A percentile compares a stretch with the other conserved stretches of the same genome.
These are phyloP conservation scores for Phlegmacium glaucopus DNA, from an alignment of 768 basidiomycete genomes.

Conservation along the genomic window DNA sequence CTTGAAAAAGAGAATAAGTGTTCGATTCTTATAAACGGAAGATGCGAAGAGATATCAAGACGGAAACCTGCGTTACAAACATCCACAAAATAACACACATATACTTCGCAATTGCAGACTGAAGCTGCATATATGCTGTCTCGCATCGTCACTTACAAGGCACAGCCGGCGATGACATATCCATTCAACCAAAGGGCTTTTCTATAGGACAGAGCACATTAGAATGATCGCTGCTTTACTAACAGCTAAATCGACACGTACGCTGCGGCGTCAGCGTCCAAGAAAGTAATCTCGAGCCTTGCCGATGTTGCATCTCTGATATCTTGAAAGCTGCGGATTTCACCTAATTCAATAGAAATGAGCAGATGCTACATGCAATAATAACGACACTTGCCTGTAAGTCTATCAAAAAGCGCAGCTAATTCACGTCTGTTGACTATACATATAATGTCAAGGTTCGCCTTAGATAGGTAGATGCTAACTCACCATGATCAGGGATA, in stretches of 20 bases:
- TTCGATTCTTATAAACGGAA: too few species aligned
- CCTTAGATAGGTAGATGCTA: background rate
- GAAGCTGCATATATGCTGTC: too few species aligned
- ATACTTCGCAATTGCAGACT: too few species aligned
- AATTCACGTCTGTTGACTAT: conserved; percentile 39
- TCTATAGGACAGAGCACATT: conserved; percentile 28
- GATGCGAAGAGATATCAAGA: too few species aligned
- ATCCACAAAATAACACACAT: conserved; percentile 1
- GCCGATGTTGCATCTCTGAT: conserved; percentile 34
- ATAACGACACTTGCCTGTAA: conserved; percentile 44
- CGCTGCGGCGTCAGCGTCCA: conserved; percentile 50
- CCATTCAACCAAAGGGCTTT: conserved; percentile 71
- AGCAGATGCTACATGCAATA: background rate
- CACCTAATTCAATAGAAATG: conserved; percentile 34
- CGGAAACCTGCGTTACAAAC: conserved; percentile 13
- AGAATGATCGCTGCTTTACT: background rate
- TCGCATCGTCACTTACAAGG: too few species aligned
- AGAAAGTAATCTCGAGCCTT: conserved; percentile 51
- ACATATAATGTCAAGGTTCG: background rate
- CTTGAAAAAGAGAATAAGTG: conserved; percentile 5
- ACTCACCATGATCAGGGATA: conserved; percentile 37
- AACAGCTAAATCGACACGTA: conserved; percentile 23
- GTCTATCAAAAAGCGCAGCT: conserved; percentile 50
- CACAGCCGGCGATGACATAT: conserved; percentile 50
- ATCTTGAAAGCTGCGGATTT: conserved; percentile 45